Evolutionary conservation across 805 yeast species (phyloP).

Genomic region (Wickerhamomyces strasburgensis): DNA sequence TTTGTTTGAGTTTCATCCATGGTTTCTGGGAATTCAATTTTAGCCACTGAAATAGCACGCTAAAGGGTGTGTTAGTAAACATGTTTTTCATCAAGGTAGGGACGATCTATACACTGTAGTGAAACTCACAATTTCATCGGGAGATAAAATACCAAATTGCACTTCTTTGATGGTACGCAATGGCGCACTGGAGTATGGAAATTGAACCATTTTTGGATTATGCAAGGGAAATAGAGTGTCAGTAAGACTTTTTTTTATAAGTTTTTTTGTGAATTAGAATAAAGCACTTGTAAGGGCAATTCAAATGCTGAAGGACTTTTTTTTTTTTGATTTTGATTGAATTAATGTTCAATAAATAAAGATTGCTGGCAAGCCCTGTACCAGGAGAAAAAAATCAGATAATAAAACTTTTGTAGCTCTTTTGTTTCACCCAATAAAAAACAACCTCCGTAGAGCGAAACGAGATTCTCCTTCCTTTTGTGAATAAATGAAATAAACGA

Average conservation of each 20-base stretch:
- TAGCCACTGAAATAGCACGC: constrained; percentile 96
- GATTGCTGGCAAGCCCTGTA: too few species aligned
- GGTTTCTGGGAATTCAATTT: constrained; percentile 98
- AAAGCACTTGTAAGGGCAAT: constrained; percentile 1
- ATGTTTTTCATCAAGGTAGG: background rate
- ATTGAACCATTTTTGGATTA: constrained; percentile 44
- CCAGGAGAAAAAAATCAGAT: constrained; percentile 3
- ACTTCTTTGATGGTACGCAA: constrained; percentile 96
- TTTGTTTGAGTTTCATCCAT: constrained; percentile 96
- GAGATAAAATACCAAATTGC: constrained; percentile 96
- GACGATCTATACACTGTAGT: background rate
- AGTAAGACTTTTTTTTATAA: constrained; percentile 1
- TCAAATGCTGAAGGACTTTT: constrained; percentile 1
- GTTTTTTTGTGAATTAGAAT: constrained; percentile 2
- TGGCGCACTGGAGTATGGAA: constrained; percentile 98
- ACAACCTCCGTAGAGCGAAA: too few species aligned
- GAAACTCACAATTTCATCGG: constrained; percentile 73
- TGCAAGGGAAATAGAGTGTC: constrained; percentile 11
- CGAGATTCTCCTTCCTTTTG: too few species aligned
- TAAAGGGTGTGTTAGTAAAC: constrained; percentile 21
- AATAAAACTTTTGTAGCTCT: constrained; percentile 1
- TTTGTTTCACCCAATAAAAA: too few species aligned
- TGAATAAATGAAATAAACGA: too few species aligned
- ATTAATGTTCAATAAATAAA: too few species aligned
- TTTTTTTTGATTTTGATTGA: constrained; percentile 5